Evolutionary conservation across 805 yeast genomes (phyloP).

Genomic region (Isabelozyma rhagii): DNA sequence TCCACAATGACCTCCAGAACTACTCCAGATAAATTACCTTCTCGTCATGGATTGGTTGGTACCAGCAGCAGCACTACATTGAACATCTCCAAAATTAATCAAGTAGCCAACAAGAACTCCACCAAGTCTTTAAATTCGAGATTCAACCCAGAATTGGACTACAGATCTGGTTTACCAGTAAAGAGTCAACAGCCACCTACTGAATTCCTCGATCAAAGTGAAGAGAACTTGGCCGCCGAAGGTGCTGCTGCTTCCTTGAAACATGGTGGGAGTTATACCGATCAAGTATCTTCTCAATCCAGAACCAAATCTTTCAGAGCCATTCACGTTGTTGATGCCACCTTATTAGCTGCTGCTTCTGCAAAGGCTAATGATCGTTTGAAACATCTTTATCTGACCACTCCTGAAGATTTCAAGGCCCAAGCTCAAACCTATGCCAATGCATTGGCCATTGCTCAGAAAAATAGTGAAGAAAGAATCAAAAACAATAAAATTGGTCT

Average conservation of each 20-base stretch:
- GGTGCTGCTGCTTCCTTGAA: conserved; percentile 58
- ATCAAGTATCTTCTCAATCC: conserved; percentile 21
- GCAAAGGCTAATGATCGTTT: conserved; percentile 44
- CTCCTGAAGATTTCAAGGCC: conserved; percentile 32
- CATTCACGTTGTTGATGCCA: conserved; percentile 43
- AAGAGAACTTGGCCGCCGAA: conserved; percentile 48
- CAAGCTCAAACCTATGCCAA: conserved; percentile 60
- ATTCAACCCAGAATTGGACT: conserved; percentile 40
- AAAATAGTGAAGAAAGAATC: conserved; percentile 56
- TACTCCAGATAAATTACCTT: conserved; percentile 35
- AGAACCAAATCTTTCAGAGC: conserved; percentile 37
- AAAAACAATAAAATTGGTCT: conserved; percentile 47
- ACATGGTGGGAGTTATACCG: conserved; percentile 26
- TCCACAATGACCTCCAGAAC: conserved; percentile 44
- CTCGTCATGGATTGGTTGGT: conserved; percentile 29
- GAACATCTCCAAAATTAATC: conserved; percentile 32
- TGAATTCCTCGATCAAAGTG: conserved; percentile 38
- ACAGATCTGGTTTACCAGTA: conserved; percentile 32
- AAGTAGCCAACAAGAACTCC: conserved; percentile 37
- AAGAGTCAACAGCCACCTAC: conserved; percentile 10
- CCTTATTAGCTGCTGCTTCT: conserved; percentile 47
- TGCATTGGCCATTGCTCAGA: conserved; percentile 77
- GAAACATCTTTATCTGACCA: conserved; percentile 22
- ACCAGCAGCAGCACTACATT: conserved; percentile 14
- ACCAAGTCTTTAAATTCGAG: conserved; percentile 37